A percentile compares a stretch with the other conserved stretches of the same genome.
Evolutionary conservation across 805 yeast genomes (phyloP).

Genomic region (Hanseniaspora lachancei): DNA sequence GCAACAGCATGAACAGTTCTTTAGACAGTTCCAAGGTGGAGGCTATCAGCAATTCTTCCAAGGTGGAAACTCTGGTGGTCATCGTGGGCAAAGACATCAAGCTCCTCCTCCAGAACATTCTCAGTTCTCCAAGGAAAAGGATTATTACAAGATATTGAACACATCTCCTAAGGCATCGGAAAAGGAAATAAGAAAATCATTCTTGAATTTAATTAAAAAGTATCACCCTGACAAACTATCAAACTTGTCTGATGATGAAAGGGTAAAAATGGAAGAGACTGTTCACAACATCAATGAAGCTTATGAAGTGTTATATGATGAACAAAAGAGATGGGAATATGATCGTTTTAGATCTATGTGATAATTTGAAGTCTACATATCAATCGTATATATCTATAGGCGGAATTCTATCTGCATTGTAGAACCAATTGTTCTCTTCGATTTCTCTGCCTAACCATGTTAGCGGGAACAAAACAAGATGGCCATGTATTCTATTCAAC

Average conservation of each 20-base stretch:
- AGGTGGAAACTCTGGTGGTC: slow-evolving; percentile 25
- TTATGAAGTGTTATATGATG: slow-evolving; percentile 67
- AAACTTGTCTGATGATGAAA: slow-evolving; percentile 41
- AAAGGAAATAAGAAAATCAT: slow-evolving; percentile 64
- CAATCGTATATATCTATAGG: slow-evolving; percentile 88
- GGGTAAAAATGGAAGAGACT: slow-evolving; percentile 59
- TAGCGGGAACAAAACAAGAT: slow-evolving; percentile 80
- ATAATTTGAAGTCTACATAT: neutral
- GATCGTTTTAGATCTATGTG: slow-evolving; percentile 34
- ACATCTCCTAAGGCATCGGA: slow-evolving; percentile 54
- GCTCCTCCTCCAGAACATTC: slow-evolving; percentile 19
- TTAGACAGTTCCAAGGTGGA: slow-evolving; percentile 17
- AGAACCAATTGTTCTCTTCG: slow-evolving; percentile 89
- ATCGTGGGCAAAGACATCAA: slow-evolving; percentile 26
- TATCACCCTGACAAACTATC: slow-evolving; percentile 89
- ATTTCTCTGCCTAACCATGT: slow-evolving; percentile 83
- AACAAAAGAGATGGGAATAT: slow-evolving; percentile 48
- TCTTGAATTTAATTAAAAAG: slow-evolving; percentile 61
- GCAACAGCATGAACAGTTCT: slow-evolving; percentile 34
- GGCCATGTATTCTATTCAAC: slow-evolving; percentile 64
- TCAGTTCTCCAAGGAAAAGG: slow-evolving; percentile 33
- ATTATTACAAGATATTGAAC: slow-evolving; percentile 69
- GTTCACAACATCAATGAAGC: slow-evolving; percentile 93
- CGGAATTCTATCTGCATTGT: slow-evolving; percentile 82
- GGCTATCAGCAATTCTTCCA: neutral